Evolutionary conservation across 148 eudicot species (phyloP).

Genomic region (Polygonum aviculare): DNA sequence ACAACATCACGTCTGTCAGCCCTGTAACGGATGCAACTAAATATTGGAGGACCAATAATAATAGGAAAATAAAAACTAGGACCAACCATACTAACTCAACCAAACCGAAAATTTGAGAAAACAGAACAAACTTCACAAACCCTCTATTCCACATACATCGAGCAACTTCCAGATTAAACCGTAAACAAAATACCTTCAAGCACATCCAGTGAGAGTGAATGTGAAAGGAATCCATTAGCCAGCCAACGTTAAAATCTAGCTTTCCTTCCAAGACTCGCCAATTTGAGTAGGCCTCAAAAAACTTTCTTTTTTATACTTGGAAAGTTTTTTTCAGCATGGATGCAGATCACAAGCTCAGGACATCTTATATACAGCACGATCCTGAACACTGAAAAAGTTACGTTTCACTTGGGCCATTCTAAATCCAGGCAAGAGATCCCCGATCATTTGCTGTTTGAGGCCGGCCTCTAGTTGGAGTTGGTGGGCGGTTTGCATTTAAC

Average conservation of each 20-base stretch:
- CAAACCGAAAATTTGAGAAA: conserved; percentile 11
- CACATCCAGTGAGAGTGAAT: background rate
- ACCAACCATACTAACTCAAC: conserved; percentile 23
- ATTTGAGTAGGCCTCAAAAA: background rate
- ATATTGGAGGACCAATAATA: conserved; percentile 18
- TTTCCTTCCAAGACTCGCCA: background rate
- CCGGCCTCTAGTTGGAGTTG: conserved; percentile 96
- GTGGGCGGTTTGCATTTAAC: conserved; percentile 92
- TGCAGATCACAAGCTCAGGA: conserved; percentile 17
- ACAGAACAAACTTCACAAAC: conserved; percentile 9
- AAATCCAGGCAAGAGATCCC: conserved; percentile 97
- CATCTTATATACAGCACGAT: conserved; percentile 34
- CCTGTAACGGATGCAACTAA: conserved; percentile 19
- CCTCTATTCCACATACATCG: conserved; percentile 28
- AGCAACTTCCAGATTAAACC: background rate
- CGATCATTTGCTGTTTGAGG: conserved; percentile 83
- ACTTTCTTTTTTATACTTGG: background rate
- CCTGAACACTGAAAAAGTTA: conserved; percentile 14
- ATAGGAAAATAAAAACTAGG: conserved; percentile 16
- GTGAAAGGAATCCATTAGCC: background rate
- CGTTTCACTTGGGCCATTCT: conserved; percentile 16
- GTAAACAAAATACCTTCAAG: background rate
- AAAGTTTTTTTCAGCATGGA: conserved; percentile 1
- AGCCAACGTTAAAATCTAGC: background rate
- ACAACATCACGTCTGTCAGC: conserved; percentile 17